phyloP scores from a whole-genome alignment of 305 asterid species.

The Fraxinus floribunda region DNA sequence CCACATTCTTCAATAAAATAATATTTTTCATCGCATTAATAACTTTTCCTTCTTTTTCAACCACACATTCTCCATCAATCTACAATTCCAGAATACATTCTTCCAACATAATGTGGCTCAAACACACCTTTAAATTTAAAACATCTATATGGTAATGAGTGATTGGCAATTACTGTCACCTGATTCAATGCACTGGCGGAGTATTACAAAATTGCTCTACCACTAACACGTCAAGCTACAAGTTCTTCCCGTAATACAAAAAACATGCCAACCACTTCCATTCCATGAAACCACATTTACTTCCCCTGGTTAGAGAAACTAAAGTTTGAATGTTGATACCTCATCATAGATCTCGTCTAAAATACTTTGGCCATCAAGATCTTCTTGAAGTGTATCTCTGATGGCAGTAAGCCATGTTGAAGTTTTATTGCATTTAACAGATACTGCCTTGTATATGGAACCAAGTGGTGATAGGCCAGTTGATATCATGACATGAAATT shows the following conservation, averaged over 20 bases:
- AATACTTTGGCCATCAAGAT: slow-evolving; percentile 70
- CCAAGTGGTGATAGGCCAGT: slow-evolving; percentile 71
- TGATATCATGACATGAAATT: slow-evolving; percentile 62
- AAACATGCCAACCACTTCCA: slow-evolving; percentile 12
- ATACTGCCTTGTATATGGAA: slow-evolving; percentile 53
- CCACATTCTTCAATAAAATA: too few species aligned
- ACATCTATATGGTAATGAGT: not conserved
- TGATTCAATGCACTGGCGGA: not conserved
- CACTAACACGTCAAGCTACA: not conserved
- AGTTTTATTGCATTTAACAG: slow-evolving; percentile 39
- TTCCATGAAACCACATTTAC: not conserved
- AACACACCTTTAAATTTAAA: not conserved
- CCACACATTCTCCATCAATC: too few species aligned
- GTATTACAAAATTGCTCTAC: not conserved
- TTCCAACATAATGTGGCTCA: too few species aligned
- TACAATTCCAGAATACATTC: too few species aligned
- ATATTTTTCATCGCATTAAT: too few species aligned
- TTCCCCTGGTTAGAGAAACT: slow-evolving; percentile 3
- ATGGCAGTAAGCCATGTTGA: slow-evolving; percentile 72
- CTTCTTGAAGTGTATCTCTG: slow-evolving; percentile 43
- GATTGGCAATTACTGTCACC: not conserved
- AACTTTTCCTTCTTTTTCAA: too few species aligned
- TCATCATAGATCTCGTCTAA: slow-evolving; percentile 52
- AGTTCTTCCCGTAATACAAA: not conserved
- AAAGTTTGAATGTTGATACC: slow-evolving; percentile 36